Evolutionary conservation across 176 grass and related monocot genomes (phyloP).

Genomic region (Rhynchospora pubera): DNA sequence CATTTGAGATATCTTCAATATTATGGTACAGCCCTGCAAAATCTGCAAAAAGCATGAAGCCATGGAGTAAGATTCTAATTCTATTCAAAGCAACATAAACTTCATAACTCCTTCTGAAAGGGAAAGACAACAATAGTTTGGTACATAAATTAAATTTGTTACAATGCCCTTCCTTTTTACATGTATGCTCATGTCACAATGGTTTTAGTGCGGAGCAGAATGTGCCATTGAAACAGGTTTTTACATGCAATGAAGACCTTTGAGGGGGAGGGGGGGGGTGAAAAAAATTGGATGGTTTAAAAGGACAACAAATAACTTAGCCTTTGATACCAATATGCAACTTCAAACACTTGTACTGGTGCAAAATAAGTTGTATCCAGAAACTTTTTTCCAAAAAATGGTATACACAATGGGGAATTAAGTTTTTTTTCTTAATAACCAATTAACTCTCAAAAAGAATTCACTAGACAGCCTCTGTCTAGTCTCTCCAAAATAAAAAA

Average conservation of each 20-base stretch:
- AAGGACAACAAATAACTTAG: neutral
- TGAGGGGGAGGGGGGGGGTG: neutral
- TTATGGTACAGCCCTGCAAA: neutral
- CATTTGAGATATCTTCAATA: neutral
- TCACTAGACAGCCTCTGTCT: too few species aligned
- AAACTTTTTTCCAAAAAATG: neutral
- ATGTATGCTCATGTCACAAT: neutral
- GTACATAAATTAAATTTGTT: neutral
- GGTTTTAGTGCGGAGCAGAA: neutral
- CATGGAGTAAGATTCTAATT: neutral
- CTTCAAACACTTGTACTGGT: neutral
- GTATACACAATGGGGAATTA: too few species aligned
- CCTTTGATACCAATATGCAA: neutral
- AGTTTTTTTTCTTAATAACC: too few species aligned
- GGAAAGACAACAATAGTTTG: neutral
- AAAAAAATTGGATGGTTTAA: neutral
- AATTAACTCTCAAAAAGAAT: too few species aligned
- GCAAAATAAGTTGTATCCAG: neutral
- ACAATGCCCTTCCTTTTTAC: too few species aligned
- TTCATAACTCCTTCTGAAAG: neutral
- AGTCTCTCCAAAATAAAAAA: too few species aligned
- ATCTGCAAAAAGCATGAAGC: neutral
- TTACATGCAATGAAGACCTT: neutral
- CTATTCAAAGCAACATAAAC: neutral
- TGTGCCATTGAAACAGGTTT: neutral